Conservation (phyloP, 2,329 filamentous ascomycete genomes). For the Tolypocladium ophioglossoides region DNA sequence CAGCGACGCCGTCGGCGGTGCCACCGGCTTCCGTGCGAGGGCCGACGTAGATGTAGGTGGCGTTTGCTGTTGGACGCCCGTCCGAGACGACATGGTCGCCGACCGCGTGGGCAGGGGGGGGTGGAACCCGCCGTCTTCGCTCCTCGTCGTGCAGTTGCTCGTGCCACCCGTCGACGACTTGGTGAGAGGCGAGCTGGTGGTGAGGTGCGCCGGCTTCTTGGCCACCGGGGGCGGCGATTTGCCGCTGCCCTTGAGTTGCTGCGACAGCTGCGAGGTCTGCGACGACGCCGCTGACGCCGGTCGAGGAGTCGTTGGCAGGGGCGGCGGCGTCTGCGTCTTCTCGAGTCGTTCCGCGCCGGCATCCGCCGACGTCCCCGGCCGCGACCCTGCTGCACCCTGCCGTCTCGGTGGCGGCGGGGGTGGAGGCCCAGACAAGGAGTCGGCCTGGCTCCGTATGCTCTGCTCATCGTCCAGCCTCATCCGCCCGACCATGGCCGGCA, state of each 20-base stretch:
- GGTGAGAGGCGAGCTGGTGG: conserved; percentile 15
- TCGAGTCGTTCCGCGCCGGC: conserved; percentile 7
- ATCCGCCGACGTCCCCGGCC: conserved; percentile 5
- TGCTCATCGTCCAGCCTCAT: conserved; percentile 32
- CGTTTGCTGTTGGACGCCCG: background rate
- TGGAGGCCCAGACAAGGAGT: conserved; percentile 16
- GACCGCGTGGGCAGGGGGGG: conserved; percentile 5
- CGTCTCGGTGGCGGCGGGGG: conserved; percentile 36
- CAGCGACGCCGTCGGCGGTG: conserved; percentile 10
- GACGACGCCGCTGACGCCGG: conserved; percentile 26
- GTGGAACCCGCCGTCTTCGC: conserved; percentile 9
- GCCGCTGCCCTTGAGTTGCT: conserved; percentile 18
- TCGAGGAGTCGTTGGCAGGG: conserved; percentile 16
- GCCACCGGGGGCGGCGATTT: conserved; percentile 47
- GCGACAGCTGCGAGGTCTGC: conserved; percentile 19
- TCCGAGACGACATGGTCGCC: background rate
- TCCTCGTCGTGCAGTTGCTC: conserved; percentile 2
- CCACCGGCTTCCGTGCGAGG: conserved; percentile 15
- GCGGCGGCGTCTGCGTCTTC: conserved; percentile 14
- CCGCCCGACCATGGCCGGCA: conserved; percentile 36
- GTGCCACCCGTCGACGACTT: conserved; percentile 10
- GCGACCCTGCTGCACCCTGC: conserved; percentile 22
- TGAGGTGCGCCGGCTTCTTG: conserved; percentile 50
- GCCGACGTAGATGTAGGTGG: background rate
- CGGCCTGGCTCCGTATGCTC: conserved; percentile 4